Evolutionary conservation across 1,284 basidiomycete species (phyloP).

Genomic region (Melampsora americana): DNA sequence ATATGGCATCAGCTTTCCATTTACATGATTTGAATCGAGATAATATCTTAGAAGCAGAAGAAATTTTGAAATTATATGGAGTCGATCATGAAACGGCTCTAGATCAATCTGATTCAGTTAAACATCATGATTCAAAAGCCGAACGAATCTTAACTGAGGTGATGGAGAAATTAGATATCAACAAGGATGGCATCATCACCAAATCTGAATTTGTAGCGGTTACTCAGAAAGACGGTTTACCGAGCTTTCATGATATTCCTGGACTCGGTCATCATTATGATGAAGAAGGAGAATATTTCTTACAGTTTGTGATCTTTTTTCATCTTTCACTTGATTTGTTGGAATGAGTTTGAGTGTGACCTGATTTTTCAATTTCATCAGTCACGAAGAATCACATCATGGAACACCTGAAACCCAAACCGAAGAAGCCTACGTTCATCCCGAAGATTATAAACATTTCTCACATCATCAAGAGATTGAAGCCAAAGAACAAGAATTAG

Average conservation of each 20-base stretch:
- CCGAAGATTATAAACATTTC: slow-evolving; percentile 83
- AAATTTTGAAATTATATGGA: slow-evolving; percentile 75
- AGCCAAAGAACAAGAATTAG: slow-evolving; percentile 73
- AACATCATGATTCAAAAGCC: slow-evolving; percentile 78
- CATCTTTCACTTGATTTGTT: background rate
- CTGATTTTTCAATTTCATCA: background rate
- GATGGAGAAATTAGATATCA: slow-evolving; percentile 70
- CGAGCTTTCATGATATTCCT: slow-evolving; percentile 67
- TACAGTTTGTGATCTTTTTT: slow-evolving; percentile 39
- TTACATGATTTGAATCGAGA: slow-evolving; percentile 85
- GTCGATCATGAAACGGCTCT: slow-evolving; percentile 91
- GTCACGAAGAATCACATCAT: slow-evolving; percentile 73
- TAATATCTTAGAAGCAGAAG: slow-evolving; percentile 54
- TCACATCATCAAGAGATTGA: slow-evolving; percentile 84
- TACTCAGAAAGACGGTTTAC: slow-evolving; percentile 71
- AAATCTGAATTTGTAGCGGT: slow-evolving; percentile 74
- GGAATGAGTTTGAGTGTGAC: background rate
- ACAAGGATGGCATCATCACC: slow-evolving; percentile 73
- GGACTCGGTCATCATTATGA: slow-evolving; percentile 91
- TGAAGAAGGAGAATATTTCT: slow-evolving; percentile 61
- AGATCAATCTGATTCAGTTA: slow-evolving; percentile 73
- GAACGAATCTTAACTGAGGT: slow-evolving; percentile 74
- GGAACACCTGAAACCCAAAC: slow-evolving; percentile 93
- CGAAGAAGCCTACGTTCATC: slow-evolving; percentile 87
- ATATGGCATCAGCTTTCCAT: slow-evolving; percentile 61